phyloP scores from a whole-genome alignment of 345 rosid genomes.

The Salix dunnii region DNA sequence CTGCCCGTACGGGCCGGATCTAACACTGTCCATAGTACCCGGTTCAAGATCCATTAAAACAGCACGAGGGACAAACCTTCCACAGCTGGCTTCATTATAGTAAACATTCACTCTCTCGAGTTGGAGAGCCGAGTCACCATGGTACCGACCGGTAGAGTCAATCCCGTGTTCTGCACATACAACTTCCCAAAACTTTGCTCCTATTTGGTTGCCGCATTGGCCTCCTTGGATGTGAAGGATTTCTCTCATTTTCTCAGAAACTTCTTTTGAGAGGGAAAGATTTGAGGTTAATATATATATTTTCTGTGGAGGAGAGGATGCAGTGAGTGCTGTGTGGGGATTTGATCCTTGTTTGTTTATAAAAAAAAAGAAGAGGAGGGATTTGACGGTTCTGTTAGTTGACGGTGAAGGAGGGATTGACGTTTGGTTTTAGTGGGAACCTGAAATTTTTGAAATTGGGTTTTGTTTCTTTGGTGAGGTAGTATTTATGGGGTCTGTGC shows the following conservation, averaged over 20 bases:
- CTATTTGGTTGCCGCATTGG: slow-evolving; percentile 79
- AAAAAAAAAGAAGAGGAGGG: background rate
- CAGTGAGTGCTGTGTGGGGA: background rate
- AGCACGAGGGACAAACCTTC: slow-evolving; percentile 71
- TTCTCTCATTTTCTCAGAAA: slow-evolving; percentile 55
- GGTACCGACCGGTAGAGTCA: slow-evolving; percentile 73
- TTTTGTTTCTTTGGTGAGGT: background rate
- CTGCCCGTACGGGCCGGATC: slow-evolving; percentile 72
- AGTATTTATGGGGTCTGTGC: background rate
- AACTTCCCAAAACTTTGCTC: slow-evolving; percentile 82
- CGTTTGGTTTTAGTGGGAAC: slow-evolving; percentile 27
- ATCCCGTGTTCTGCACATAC: slow-evolving; percentile 78
- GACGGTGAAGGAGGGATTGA: background rate
- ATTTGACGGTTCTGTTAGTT: slow-evolving; percentile 19
- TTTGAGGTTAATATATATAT: background rate
- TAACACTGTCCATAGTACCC: slow-evolving; percentile 75
- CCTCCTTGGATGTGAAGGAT: slow-evolving; percentile 78
- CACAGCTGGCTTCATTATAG: slow-evolving; percentile 77
- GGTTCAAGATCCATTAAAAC: slow-evolving; percentile 80
- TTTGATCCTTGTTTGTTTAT: background rate
- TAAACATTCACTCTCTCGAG: slow-evolving; percentile 70
- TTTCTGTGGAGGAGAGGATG: background rate
- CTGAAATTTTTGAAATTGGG: slow-evolving; percentile 26
- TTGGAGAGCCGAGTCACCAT: slow-evolving; percentile 59
- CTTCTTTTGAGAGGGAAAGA: slow-evolving; percentile 1